Percentiles rank a stretch among this genome's conserved stretches.
These are phyloP conservation scores for Acanthamoeba healyi DNA, from an alignment of 208 protist species.

Conservation along the genomic window DNA sequence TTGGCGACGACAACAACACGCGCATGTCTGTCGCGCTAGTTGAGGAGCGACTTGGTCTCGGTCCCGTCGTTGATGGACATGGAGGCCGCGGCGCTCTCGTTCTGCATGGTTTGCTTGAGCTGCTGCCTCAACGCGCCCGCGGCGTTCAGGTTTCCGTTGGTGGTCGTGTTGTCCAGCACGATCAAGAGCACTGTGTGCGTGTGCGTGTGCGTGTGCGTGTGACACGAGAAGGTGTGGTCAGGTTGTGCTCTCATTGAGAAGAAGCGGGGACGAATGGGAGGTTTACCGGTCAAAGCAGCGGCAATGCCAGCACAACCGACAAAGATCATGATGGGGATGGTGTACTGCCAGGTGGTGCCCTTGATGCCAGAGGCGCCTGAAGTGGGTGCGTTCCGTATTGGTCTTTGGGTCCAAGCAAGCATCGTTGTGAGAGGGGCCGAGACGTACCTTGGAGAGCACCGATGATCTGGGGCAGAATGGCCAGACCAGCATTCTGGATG, in stretches of 20 bases:
- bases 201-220: too few species aligned
- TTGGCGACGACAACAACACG: too few species aligned
- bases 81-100: neutral
- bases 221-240: too few species aligned
- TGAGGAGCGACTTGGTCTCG: neutral
- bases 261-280: neutral
- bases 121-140: neutral
- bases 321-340: constrained; percentile 68
- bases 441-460: constrained; percentile 6
- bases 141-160: constrained; percentile 20
- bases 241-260: too few species aligned
- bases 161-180: neutral
- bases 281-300: neutral
- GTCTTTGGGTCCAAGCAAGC: neutral
- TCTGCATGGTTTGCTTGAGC: neutral
- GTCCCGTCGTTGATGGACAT: constrained; percentile 33
- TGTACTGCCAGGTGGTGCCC: constrained; percentile 7
- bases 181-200: neutral
- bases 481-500: constrained; percentile 70
- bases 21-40: neutral
- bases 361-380: neutral
- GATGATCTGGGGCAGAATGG: constrained; percentile 44
- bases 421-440: neutral
- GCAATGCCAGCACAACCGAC: constrained; percentile 21
- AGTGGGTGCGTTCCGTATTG: neutral